These are phyloP conservation scores for Taphrina confusa DNA, from an alignment of 1,139 yeast species.

Conservation along the genomic window DNA sequence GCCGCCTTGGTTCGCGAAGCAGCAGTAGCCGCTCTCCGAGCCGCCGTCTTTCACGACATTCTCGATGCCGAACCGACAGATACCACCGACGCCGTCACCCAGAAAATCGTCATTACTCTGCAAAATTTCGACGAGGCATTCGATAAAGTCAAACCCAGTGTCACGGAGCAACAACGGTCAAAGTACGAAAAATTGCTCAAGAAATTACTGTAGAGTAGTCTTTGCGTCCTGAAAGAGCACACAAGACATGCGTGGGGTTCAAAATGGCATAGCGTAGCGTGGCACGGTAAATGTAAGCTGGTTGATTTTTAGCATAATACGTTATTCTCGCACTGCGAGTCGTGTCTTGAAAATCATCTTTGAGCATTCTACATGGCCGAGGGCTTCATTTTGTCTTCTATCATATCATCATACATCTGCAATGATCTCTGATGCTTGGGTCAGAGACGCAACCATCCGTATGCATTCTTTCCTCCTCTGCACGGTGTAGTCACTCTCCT, in stretches of 20 bases:
- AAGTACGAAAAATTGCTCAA: conserved; percentile 59
- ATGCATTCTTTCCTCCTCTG: conserved; percentile 93
- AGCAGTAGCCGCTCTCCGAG: conserved; percentile 79
- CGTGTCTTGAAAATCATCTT: background rate
- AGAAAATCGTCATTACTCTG: conserved; percentile 56
- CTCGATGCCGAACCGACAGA: conserved; percentile 47
- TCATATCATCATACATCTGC: conserved; percentile 37
- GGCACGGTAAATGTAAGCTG: background rate
- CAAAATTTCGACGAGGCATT: conserved; percentile 74
- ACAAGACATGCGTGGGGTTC: too few species aligned
- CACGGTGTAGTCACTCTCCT: conserved; percentile 88
- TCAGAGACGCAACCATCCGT: conserved; percentile 89
- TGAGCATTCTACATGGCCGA: background rate
- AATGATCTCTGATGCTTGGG: conserved; percentile 87
- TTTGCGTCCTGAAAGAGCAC: too few species aligned
- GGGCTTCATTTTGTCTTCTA: background rate
- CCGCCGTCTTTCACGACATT: conserved; percentile 58
- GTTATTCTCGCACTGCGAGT: background rate
- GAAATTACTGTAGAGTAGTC: conserved; percentile 14
- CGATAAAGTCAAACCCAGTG: conserved; percentile 80
- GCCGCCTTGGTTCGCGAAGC: conserved; percentile 92
- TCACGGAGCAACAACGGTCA: conserved; percentile 76
- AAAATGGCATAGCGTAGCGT: too few species aligned
- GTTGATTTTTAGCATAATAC: background rate
- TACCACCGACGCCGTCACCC: conserved; percentile 24